Percentiles rank a stretch among this genome's conserved stretches.
phyloP scores from a whole-genome alignment of 192 early-diverging fungal species.

The Pilobolus umbonatus region DNA sequence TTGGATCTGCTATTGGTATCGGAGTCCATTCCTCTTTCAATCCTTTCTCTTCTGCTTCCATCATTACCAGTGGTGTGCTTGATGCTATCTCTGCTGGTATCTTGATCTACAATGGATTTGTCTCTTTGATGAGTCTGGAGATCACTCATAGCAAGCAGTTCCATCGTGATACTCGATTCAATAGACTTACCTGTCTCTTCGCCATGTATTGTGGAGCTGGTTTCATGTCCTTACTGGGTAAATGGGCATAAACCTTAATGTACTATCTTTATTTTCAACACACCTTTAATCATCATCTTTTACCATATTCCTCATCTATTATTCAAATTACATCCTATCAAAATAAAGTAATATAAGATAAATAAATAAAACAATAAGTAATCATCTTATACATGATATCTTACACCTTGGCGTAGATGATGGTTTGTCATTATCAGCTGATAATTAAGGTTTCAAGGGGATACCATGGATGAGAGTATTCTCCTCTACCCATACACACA shows the following conservation, averaged over 20 bases:
- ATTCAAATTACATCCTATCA: too few relatives aligned
- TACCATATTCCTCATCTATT: too few relatives aligned
- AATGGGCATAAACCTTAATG: conserved; percentile 35
- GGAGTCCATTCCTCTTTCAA: conserved; percentile 63
- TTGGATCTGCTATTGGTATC: conserved; percentile 77
- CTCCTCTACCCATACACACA: too few relatives aligned
- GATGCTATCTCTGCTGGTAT: conserved; percentile 79
- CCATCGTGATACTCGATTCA: not conserved
- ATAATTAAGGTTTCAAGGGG: too few relatives aligned
- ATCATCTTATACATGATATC: too few relatives aligned
- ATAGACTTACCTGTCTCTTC: conserved; percentile 21
- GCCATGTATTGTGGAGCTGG: conserved; percentile 32
- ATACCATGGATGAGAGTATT: too few relatives aligned
- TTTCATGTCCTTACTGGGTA: conserved; percentile 30
- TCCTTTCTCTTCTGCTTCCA: conserved; percentile 46
- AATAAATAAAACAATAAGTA: too few relatives aligned
- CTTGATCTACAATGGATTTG: conserved; percentile 68
- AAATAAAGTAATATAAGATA: too few relatives aligned
- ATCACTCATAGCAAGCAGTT: conserved; percentile 31
- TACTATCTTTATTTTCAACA: too few relatives aligned
- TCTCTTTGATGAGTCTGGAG: conserved; percentile 60
- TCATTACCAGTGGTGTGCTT: conserved; percentile 65
- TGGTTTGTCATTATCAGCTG: too few relatives aligned
- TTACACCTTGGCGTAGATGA: too few relatives aligned
- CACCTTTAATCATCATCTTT: too few relatives aligned